Conservation (phyloP, 2,329 filamentous ascomycete genomes). For the Aphanoascus verrucosus region DNA sequence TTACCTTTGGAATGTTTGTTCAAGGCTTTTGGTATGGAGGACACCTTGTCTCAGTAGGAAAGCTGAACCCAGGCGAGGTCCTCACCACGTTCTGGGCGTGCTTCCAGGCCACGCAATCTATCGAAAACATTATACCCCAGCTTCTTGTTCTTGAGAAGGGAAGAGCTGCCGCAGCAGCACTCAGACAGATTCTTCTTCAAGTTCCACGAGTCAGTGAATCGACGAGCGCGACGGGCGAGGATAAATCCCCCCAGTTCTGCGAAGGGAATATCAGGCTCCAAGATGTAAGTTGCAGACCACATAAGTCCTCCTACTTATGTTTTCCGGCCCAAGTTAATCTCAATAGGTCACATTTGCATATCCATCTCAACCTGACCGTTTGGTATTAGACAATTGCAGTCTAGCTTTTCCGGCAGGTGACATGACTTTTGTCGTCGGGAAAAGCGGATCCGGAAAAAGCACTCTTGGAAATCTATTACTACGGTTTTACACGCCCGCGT, state of each 20-base stretch:
- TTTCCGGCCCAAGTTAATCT: conserved; percentile 1
- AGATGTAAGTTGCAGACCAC: conserved; percentile 40
- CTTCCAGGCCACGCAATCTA: conserved; percentile 61
- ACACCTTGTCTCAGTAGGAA: conserved; percentile 51
- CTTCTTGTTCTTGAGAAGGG: conserved; percentile 70
- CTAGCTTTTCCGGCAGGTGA: conserved; percentile 63
- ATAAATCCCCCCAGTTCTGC: conserved; percentile 38
- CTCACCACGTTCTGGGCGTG: conserved; percentile 79
- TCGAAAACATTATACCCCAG: conserved; percentile 65
- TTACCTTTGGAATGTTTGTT: conserved; percentile 69
- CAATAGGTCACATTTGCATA: conserved; percentile 70
- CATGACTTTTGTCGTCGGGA: conserved; percentile 70
- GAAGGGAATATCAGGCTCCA: conserved; percentile 58
- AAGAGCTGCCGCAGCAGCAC: conserved; percentile 56
- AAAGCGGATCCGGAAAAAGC: conserved; percentile 85
- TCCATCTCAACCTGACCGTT: conserved; percentile 53
- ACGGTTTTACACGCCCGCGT: conserved; percentile 59
- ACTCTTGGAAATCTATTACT: conserved; percentile 72
- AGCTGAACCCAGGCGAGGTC: conserved; percentile 53
- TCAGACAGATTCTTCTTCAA: conserved; percentile 41
- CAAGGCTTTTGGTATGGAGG: conserved; percentile 85
- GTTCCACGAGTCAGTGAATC: not conserved
- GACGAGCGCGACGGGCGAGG: conserved; percentile 20
- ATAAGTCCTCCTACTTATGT: not conserved
- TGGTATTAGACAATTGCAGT: conserved; percentile 50